Base-by-base conservation (phyloP, 805 yeast genomes). In the Lipomyces starkeyi region DNA sequence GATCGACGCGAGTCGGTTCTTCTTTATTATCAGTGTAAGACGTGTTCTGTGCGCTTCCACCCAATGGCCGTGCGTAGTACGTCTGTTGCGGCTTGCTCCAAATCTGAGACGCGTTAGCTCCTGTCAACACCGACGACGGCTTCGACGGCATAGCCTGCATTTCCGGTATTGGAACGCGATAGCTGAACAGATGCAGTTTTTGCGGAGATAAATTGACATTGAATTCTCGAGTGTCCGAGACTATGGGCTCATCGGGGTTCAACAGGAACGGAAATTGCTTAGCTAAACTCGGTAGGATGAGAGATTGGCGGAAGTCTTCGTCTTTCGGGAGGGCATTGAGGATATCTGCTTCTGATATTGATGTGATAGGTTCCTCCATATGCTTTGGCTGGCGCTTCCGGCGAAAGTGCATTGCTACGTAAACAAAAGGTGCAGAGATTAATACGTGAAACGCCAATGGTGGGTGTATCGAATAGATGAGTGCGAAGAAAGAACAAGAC, bases 261-360 rank as follows among this genome's bases (percentile, higher is more conserved):
- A 59, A 13, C 34, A 62, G 25, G 27, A 62, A 25, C 25, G 64
- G 37, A 54, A 66, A 66, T 32, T 61, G 66, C 47, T 59, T 59
- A 13, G 61, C 53, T 14, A 66, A 53, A 9, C 35, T 32, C 14
- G 69, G 69, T 8, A 66, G 56, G 43, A 66, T 49, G 20, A 63
- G 64, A 6, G 69, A 59, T 56, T 62, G 65, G 11, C 68, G 60
- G 35, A 66, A 55, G n/a, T 43, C 37, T 17, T 59, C 67, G 8
- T 58, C 58, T 14, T 32, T 27, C 25, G 69, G 69, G 29, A 66
- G 60, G 13, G 65, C 66, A 34, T 61, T 56, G 14, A 56, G 14
- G 7, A 61, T 61, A n/a, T 61, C 64, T n/a, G 2, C 25, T 25
- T 61, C 65, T 17, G 64, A 54, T 20, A 56, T 27, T 20, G 56